Evolutionary conservation across 108 stramenopile species (phyloP).

Genomic region (Nannochloropsis oceanica): DNA sequence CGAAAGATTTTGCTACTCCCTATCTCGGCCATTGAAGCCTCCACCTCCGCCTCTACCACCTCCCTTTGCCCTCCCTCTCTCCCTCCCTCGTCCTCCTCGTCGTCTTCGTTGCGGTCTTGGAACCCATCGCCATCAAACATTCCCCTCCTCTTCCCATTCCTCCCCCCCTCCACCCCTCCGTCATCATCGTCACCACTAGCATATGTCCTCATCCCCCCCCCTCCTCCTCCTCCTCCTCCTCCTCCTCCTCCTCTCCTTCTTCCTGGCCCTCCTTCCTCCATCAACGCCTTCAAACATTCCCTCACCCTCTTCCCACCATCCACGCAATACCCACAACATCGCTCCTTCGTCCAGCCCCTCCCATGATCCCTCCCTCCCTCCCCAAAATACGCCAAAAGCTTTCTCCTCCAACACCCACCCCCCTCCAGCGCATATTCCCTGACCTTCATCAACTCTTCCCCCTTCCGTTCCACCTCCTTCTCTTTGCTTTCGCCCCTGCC

Average conservation of each 20-base stretch:
- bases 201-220: not conserved
- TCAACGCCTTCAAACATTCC: not conserved
- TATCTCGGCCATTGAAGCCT: not conserved
- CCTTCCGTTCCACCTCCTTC: not conserved
- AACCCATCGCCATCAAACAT: not conserved
- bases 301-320: not conserved
- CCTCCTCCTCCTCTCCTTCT: not conserved
- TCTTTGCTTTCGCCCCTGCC: not conserved
- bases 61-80: not conserved
- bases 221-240: not conserved
- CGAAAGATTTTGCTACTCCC: not conserved
- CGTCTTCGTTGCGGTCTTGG: not conserved
- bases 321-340: not conserved
- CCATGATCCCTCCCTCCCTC: not conserved
- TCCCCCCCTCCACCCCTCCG: not conserved
- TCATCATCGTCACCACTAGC: not conserved
- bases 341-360: not conserved
- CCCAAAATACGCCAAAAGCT: constrained; percentile 3
- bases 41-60: not conserved
- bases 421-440: not conserved
- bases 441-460: not conserved
- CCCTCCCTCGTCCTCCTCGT: not conserved
- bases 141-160: not conserved
- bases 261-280: not conserved
- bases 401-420: not conserved